These are phyloP conservation scores for Synchytrium microbalum DNA, from an alignment of 371 early-diverging fungal genomes.

Conservation along the genomic window DNA sequence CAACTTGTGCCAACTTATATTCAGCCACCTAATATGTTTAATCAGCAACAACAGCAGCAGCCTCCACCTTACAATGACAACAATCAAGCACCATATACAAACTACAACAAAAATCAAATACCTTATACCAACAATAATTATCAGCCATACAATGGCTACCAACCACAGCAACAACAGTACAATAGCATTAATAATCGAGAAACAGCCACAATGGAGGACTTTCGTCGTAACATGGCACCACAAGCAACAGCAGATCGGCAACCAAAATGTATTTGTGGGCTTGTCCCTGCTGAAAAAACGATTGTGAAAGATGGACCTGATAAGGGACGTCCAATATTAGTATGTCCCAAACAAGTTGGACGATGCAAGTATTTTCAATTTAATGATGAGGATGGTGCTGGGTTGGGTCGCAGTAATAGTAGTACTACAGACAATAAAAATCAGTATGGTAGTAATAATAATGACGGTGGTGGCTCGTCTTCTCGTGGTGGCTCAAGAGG, in stretches of 20 bases:
- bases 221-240: conserved; percentile 11
- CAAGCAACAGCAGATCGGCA: conserved; percentile 16
- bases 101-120: not conserved
- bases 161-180: not conserved
- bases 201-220: conserved; percentile 5
- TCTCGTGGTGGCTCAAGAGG: conserved; percentile 10
- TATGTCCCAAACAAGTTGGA: conserved; percentile 15
- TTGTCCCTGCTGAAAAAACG: conserved; percentile 30
- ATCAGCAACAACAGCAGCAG: too few species aligned
- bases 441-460: not conserved
- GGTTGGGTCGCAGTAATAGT: not conserved
- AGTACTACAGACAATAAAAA: not conserved
- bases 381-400: conserved; percentile 37
- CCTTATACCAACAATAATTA: conserved; percentile 1
- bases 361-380: conserved; percentile 46
- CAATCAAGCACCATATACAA: conserved; percentile 1
- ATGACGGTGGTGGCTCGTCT: not conserved
- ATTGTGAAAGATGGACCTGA: conserved; percentile 54
- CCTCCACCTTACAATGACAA: not conserved
- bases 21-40: not conserved
- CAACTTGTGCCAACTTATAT: too few species aligned
- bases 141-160: not conserved
- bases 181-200: conserved; percentile 5
- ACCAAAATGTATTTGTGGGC: conserved; percentile 11
- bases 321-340: conserved; percentile 45